Percentiles rank a stretch among this genome's conserved stretches.
These are phyloP conservation scores for Vigna unguiculata DNA, from an alignment of 306 rosid genomes.

Conservation along the genomic window DNA sequence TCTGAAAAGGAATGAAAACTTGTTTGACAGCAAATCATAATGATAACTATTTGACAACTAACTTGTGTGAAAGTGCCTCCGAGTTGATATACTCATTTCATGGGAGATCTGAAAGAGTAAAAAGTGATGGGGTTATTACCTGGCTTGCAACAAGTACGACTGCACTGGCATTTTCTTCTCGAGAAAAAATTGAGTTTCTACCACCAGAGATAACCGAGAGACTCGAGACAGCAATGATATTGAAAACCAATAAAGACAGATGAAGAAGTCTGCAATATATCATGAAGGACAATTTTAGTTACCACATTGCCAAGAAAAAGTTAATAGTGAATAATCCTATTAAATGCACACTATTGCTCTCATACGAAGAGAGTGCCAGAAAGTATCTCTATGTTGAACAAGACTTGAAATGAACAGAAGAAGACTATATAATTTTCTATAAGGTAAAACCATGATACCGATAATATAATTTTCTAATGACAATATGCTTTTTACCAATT, in stretches of 20 bases:
- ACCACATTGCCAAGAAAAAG: not conserved
- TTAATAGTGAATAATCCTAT: constrained; percentile 3
- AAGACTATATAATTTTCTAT: constrained; percentile 16
- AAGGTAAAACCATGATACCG: not conserved
- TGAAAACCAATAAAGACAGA: constrained; percentile 69
- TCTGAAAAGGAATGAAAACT: constrained; percentile 55
- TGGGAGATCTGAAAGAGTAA: constrained; percentile 13
- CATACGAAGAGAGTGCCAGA: not conserved
- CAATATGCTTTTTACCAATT: constrained; percentile 9
- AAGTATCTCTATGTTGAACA: constrained; percentile 9
- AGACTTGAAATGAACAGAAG: not conserved
- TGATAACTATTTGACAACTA: not conserved
- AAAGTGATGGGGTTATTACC: constrained; percentile 53
- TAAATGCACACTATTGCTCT: constrained; percentile 10
- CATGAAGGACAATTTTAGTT: constrained; percentile 42
- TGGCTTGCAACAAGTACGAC: constrained; percentile 82
- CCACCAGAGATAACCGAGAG: constrained; percentile 72
- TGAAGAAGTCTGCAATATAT: constrained; percentile 77
- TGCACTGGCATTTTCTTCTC: constrained; percentile 69
- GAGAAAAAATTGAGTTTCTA: constrained; percentile 63
- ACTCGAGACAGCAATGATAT: constrained; percentile 55
- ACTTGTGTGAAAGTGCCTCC: not conserved
- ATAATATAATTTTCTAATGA: constrained; percentile 13
- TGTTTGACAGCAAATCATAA: constrained; percentile 18
- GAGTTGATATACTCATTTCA: constrained; percentile 41